Percentiles rank a stretch among this genome's conserved stretches.
phyloP scores from a whole-genome alignment of 495 filamentous ascomycete genomes.

The Letharia lupina region DNA sequence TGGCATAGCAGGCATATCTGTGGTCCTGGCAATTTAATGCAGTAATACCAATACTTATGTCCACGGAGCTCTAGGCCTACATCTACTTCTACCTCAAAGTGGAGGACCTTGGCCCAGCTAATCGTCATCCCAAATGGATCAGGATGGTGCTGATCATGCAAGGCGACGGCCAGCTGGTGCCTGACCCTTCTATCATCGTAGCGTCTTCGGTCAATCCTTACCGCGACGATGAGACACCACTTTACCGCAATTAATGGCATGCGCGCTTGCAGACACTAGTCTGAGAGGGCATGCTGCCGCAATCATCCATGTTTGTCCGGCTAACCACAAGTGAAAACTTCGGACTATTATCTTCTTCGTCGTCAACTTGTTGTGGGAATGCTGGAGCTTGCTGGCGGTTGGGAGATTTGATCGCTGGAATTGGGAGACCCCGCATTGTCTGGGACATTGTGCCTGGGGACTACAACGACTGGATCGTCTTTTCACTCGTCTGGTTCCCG shows the following conservation, averaged over 20 bases:
- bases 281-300: neutral
- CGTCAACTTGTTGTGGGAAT: neutral
- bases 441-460: neutral
- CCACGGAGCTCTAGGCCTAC: neutral
- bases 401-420: neutral
- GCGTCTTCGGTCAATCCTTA: neutral
- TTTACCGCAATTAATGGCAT: slow-evolving; percentile 4
- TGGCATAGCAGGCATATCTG: neutral
- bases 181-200: neutral
- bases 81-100: neutral
- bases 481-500: neutral
- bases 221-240: slow-evolving; percentile 1
- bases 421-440: neutral
- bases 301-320: neutral
- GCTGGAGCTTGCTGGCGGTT: neutral
- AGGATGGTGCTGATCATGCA: neutral
- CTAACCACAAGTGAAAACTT: slow-evolving; percentile 1
- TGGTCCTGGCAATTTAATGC: neutral
- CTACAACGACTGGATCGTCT: neutral
- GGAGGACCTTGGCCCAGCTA: neutral
- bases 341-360: neutral
- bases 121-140: neutral
- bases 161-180: slow-evolving; percentile 1
- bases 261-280: neutral
- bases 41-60: neutral